Base-by-base conservation (phyloP, 106 monocot genomes). In the Dactylorhiza incarnata region DNA sequence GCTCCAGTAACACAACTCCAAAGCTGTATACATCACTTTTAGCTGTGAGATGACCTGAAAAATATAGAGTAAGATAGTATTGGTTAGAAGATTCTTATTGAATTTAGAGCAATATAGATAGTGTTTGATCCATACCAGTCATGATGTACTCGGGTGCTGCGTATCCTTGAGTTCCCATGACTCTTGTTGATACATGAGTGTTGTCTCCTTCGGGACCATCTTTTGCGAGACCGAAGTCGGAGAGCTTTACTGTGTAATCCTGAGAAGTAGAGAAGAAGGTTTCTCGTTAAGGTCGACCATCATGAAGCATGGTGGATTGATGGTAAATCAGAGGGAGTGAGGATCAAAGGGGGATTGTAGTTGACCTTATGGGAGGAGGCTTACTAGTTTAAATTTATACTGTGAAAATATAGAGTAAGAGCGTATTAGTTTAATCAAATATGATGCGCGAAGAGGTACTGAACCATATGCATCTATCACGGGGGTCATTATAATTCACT, bases 21-120 rank as follows among this genome's bases (percentile, higher is more conserved):
- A 89, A 93, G 72, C 92, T 93, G 75, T 89, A 93, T 5, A 93
- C 92, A 23, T 93, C 92, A 22, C 92, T 89, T 77, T 82, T 89
- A 0, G 85, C 54, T 7, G 89, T 89, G 5, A 93, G 87, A 80
- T 93, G 92, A 14, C 92, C 92, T 84, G 77, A 2, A 20, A 3
- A 52, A 66, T 37, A 52, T 24, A 24, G 6, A 24, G 20, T 24
- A 19, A 11, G 9, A 23, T 23, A 62, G 29, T 13, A 26, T 66
- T 66, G 15, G 59, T 59, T 22, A 59, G 59, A 59, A 5, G 59
- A 59, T 4, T 66, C 2, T 9, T 0, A 52, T 52, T 52, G 52
- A 62, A 62, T 62, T n/a, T 8, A 62, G 54, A 54, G 4, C 37
- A 37, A 0, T 37, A 54, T 59, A 59, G 0, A 59, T 22, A 20